phyloP scores from a whole-genome alignment of 1,139 yeast species.

The Hemisphaericaspora xylofermentans region DNA sequence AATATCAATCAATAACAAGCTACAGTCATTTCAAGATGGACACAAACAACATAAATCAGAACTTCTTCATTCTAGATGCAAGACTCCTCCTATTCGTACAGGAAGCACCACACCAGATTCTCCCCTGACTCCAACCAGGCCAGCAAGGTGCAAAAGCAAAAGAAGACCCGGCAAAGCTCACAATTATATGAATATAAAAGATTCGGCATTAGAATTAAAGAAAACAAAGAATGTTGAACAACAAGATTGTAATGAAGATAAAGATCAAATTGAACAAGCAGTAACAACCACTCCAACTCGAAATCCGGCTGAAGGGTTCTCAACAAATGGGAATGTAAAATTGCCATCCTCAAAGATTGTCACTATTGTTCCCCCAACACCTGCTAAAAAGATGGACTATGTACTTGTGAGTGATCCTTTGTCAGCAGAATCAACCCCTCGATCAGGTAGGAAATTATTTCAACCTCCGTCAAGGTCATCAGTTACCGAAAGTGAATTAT shows the following conservation, averaged over 20 bases:
- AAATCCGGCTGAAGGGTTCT: slow-evolving; percentile 35
- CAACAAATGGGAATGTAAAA: slow-evolving; percentile 49
- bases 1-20: slow-evolving; percentile 32
- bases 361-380: slow-evolving; percentile 61
- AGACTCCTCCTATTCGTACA: slow-evolving; percentile 3
- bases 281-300: slow-evolving; percentile 8
- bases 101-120: slow-evolving; percentile 2
- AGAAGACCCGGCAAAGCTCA: slow-evolving; percentile 19
- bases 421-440: background rate
- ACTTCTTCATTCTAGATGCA: slow-evolving; percentile 1
- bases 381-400: slow-evolving; percentile 60
- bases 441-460: slow-evolving; percentile 2
- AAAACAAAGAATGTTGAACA: slow-evolving; percentile 19
- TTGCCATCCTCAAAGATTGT: slow-evolving; percentile 49
- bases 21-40: slow-evolving; percentile 23
- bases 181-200: slow-evolving; percentile 42
- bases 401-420: slow-evolving; percentile 4
- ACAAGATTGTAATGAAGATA: background rate
- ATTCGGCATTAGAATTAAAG: slow-evolving; percentile 43
- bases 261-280: background rate
- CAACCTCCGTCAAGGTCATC: slow-evolving; percentile 10
- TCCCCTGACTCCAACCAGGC: slow-evolving; percentile 5
- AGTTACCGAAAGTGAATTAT: slow-evolving; percentile 15
- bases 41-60: slow-evolving; percentile 11
- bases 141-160: slow-evolving; percentile 7